Base-by-base conservation (phyloP, 495 filamentous ascomycete genomes). In the Letharia columbiana region DNA sequence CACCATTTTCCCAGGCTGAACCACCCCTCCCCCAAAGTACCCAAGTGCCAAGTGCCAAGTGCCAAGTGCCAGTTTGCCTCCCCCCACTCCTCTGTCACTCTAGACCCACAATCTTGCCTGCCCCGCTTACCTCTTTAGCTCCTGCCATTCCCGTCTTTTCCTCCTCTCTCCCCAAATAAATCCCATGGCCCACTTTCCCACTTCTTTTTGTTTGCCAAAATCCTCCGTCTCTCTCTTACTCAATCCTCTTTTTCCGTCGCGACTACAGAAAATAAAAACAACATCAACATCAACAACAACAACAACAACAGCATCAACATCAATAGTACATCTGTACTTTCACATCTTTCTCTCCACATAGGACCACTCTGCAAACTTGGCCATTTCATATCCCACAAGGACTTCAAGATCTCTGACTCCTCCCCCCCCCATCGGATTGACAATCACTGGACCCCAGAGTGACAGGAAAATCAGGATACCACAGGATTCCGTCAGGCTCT, bases 401-500 rank as follows among this genome's bases (percentile, higher is more conserved):
- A 57, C 33, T 57, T 20, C 33, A 37, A 57, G 31, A 57, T 57
- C 5, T 37, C 31, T 57, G 15, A 28, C 23, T 28, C 0, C 0
- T 1, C 23, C 23, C 23, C 23, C 23, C 23, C 23, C 33, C 54
- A 57, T 11, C 54, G 54, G 54, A 57, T 57, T 57, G 15, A 20
- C 54, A 57, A 57, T 57, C 54, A 57, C 33, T 37, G 13, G 12
- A 56, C 3, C 10, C 54, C 54, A 57, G 10, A 37, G 54, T 57
- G 54, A 57, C 15, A 20, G 33, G 47, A 20, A 50, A 50, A 61
- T 28, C 31, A 40, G 31, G 47, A 35, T 49, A 45, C 58, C 49
- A 33, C 35, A 58, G 58, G 20, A 61, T 37, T 40, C 44, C 60
- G 10, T 41, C 39, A 59, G 67, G 67, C 17, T 57, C 54, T 17